Percentiles rank a stretch among this genome's conserved stretches.
Conservation (phyloP, 805 yeast genomes). For the Metschnikowia koreensis region DNA sequence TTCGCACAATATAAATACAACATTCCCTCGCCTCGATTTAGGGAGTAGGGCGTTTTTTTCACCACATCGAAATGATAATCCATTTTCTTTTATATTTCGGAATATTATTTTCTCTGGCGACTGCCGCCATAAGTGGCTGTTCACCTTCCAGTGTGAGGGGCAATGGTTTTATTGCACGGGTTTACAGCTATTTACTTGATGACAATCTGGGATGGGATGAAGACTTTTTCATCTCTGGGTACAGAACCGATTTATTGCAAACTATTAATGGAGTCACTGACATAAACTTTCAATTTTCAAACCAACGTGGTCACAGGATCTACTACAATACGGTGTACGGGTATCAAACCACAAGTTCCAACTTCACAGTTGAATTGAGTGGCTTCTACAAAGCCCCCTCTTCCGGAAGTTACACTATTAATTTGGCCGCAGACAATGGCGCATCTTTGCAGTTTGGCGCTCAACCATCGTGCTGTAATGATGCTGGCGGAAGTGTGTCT, state of each 20-base stretch:
- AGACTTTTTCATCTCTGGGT: conserved; percentile 7
- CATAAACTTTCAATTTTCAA: conserved; percentile 7
- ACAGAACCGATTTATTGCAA: conserved; percentile 1
- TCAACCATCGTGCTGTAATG: conserved; percentile 16
- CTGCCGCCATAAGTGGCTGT: conserved; percentile 5
- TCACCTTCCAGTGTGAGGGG: neutral
- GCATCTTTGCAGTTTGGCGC: conserved; percentile 19
- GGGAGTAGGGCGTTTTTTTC: too few relatives aligned
- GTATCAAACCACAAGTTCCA: conserved; percentile 8
- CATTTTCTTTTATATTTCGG: too few relatives aligned
- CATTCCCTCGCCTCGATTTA: too few relatives aligned
- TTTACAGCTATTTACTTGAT: conserved; percentile 6
- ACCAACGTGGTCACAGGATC: neutral
- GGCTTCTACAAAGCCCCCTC: conserved; percentile 15
- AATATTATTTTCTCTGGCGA: too few relatives aligned
- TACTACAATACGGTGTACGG: conserved; percentile 7
- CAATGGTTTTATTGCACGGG: conserved; percentile 10
- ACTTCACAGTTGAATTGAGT: conserved; percentile 13
- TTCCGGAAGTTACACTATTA: conserved; percentile 14
- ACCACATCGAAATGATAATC: too few relatives aligned
- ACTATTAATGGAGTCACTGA: conserved; percentile 9
- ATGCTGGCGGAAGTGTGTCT: conserved; percentile 15
- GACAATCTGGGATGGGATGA: conserved; percentile 9
- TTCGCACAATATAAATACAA: too few relatives aligned
- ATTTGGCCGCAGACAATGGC: conserved; percentile 17